Conservation (phyloP, 108 stramenopile species). For the Tribonema minus region DNA sequence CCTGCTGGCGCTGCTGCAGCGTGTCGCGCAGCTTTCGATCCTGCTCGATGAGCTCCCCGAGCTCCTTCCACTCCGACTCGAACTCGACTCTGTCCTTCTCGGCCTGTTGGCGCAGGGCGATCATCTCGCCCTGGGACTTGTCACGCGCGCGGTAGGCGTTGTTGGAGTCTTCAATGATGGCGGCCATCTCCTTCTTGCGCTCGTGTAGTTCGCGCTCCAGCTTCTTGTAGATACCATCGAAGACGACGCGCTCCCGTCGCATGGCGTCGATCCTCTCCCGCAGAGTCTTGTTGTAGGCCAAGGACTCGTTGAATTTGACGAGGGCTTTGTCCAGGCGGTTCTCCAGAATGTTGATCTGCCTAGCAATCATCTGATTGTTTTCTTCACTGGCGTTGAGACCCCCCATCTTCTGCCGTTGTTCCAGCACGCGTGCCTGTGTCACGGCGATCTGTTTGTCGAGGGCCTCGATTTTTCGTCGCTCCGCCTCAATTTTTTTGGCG, state of each 20-base stretch:
- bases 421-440: slow-evolving; percentile 46
- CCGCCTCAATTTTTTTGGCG: slow-evolving; percentile 54
- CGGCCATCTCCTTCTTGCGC: slow-evolving; percentile 63
- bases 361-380: slow-evolving; percentile 58
- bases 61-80: slow-evolving; percentile 54
- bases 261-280: slow-evolving; percentile 55
- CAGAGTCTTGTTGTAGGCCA: slow-evolving; percentile 58
- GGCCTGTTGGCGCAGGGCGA: slow-evolving; percentile 50
- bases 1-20: slow-evolving; percentile 9
- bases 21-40: slow-evolving; percentile 30
- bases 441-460: slow-evolving; percentile 49
- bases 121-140: slow-evolving; percentile 56
- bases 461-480: slow-evolving; percentile 50
- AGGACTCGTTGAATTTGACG: slow-evolving; percentile 58
- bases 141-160: slow-evolving; percentile 56
- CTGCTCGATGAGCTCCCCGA: slow-evolving; percentile 53
- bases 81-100: slow-evolving; percentile 57
- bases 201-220: slow-evolving; percentile 59
- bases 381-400: slow-evolving; percentile 59
- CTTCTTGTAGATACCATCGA: slow-evolving; percentile 64
- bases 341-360: slow-evolving; percentile 60
- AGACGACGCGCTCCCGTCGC: slow-evolving; percentile 60
- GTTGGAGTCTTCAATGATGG: slow-evolving; percentile 59
- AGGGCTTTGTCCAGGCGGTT: slow-evolving; percentile 60
- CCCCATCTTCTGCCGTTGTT: slow-evolving; percentile 59